Evolutionary conservation across 805 yeast species (phyloP).

Genomic region (Wickerhamiella parazyma): DNA sequence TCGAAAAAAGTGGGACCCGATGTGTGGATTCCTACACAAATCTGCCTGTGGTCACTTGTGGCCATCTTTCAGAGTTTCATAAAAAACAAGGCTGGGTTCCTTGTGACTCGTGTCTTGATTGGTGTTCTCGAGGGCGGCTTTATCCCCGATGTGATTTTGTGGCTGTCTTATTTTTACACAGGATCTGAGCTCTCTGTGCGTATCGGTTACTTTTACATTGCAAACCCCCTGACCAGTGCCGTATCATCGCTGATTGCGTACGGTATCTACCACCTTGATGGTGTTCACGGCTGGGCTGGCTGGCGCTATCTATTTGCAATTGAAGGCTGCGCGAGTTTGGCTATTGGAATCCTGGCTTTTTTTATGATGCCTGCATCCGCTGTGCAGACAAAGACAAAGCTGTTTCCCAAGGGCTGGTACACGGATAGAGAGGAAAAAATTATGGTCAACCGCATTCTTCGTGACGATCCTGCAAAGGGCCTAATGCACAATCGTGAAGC

Average conservation of each 20-base stretch:
- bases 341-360: constrained; percentile 36
- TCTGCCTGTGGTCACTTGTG: constrained; percentile 43
- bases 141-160: constrained; percentile 48
- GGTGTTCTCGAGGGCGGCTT: constrained; percentile 59
- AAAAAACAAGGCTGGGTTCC: constrained; percentile 31
- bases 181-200: constrained; percentile 44
- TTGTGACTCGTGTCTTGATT: constrained; percentile 36
- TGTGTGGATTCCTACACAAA: constrained; percentile 48
- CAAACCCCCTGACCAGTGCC: constrained; percentile 37
- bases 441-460: constrained; percentile 42
- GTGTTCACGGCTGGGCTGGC: constrained; percentile 33
- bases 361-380: constrained; percentile 44
- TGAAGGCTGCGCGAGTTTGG: constrained; percentile 47
- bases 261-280: constrained; percentile 41
- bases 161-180: constrained; percentile 56
- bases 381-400: constrained; percentile 39
- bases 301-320: constrained; percentile 58
- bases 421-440: constrained; percentile 43
- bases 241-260: constrained; percentile 37
- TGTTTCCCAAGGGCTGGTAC: constrained; percentile 39
- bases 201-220: constrained; percentile 46
- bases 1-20: constrained; percentile 55
- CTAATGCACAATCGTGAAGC: constrained; percentile 53
- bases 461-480: constrained; percentile 54
- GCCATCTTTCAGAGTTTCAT: constrained; percentile 40